phyloP scores from a whole-genome alignment of 1,284 basidiomycete genomes.

The Porogramme epimiltina region DNA sequence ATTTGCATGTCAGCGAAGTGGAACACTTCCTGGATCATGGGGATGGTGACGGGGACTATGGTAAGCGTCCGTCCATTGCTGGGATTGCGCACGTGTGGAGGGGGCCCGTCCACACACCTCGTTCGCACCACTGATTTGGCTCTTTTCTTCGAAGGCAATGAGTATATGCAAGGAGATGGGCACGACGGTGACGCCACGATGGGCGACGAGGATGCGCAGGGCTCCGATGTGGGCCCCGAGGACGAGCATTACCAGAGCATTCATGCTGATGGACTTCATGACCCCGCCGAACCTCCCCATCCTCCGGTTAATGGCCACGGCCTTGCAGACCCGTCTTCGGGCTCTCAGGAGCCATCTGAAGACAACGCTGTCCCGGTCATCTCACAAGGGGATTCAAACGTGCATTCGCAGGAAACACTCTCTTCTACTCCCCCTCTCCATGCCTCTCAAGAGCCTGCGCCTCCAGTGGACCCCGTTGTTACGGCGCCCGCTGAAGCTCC shows the following conservation, averaged over 20 bases:
- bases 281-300: conserved; percentile 22
- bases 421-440: conserved; percentile 25
- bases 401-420: conserved; percentile 18
- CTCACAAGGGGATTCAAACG: conserved; percentile 10
- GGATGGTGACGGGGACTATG: conserved; percentile 42
- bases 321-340: conserved; percentile 25
- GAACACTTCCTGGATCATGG: conserved; percentile 37
- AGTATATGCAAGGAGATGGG: conserved; percentile 39
- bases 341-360: conserved; percentile 20
- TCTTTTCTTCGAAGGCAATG: conserved; percentile 51
- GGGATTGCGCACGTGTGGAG: conserved; percentile 33
- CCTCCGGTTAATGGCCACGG: conserved; percentile 26
- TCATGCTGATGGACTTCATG: conserved; percentile 24
- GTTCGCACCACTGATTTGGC: conserved; percentile 57
- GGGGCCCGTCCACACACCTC: conserved; percentile 29
- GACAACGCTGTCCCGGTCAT: conserved; percentile 10
- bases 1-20: conserved; percentile 48
- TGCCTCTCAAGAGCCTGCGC: conserved; percentile 21
- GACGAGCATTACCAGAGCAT: conserved; percentile 33
- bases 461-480: conserved; percentile 49
- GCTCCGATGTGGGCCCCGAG: conserved; percentile 32
- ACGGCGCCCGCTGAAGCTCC: conserved; percentile 42
- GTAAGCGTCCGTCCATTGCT: conserved; percentile 42
- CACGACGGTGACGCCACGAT: conserved; percentile 34
- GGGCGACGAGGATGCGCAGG: conserved; percentile 31